A percentile compares a stretch with the other conserved stretches of the same genome.
Evolutionary conservation across 1,284 basidiomycete species (phyloP).

Genomic region (Austroboletus sp.): DNA sequence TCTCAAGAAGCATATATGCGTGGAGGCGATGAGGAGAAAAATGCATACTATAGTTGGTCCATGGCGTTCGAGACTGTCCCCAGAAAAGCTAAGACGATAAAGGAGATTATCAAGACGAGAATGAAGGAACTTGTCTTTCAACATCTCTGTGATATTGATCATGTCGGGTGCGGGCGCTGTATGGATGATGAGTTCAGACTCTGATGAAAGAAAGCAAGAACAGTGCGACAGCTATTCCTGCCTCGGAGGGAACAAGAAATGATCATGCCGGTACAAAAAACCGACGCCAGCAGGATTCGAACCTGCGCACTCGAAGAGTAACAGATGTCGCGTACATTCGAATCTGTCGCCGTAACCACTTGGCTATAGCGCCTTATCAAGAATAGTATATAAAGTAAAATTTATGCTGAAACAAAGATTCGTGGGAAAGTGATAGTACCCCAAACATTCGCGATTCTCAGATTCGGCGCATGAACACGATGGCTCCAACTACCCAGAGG

Average conservation of each 20-base stretch:
- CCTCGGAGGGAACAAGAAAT: too few relatives aligned
- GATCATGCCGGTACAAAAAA: background rate
- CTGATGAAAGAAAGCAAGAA: too few relatives aligned
- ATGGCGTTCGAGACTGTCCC: background rate
- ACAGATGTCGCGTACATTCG: slow-evolving; percentile 39
- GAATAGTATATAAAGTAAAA: too few relatives aligned
- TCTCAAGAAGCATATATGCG: slow-evolving; percentile 6
- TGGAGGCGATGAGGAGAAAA: slow-evolving; percentile 6
- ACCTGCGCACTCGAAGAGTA: slow-evolving; percentile 40
- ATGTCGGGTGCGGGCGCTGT: too few relatives aligned
- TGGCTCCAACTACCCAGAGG: too few relatives aligned
- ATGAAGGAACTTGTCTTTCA: background rate
- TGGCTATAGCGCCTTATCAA: slow-evolving; percentile 41
- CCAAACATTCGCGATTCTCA: too few relatives aligned
- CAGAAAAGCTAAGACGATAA: background rate
- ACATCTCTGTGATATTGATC: slow-evolving; percentile 5
- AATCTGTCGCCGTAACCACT: slow-evolving; percentile 58
- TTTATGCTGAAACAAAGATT: too few relatives aligned
- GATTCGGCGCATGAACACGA: too few relatives aligned
- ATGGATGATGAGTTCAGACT: too few relatives aligned
- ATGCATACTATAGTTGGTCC: slow-evolving; percentile 4
- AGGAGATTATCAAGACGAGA: background rate
- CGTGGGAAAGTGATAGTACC: too few relatives aligned
- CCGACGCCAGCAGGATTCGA: slow-evolving; percentile 38
- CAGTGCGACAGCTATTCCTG: too few relatives aligned